Evolutionary conservation across 176 grass and related monocot species (phyloP).

Genomic region (Carex littledalei): DNA sequence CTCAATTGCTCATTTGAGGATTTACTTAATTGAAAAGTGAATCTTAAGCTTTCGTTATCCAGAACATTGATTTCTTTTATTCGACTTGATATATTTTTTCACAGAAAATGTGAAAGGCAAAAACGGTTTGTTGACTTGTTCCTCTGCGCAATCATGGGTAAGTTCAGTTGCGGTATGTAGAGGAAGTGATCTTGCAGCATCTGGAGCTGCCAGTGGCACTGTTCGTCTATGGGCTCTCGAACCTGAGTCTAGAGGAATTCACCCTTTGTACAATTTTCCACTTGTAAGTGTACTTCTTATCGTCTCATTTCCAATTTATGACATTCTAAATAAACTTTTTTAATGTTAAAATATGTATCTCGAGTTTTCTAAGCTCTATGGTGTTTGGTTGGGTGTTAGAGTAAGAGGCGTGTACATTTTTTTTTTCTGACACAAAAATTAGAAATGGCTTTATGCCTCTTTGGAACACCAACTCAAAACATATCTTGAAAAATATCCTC

Average conservation of each 20-base stretch:
- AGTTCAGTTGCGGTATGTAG: slow-evolving; percentile 60
- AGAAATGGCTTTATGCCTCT: not conserved
- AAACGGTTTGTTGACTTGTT: slow-evolving; percentile 14
- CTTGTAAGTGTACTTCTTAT: slow-evolving; percentile 39
- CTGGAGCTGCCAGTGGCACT: slow-evolving; percentile 69
- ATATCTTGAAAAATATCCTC: not conserved
- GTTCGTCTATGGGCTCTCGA: slow-evolving; percentile 68
- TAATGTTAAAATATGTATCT: not conserved
- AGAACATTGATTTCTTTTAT: not conserved
- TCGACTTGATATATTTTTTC: not conserved
- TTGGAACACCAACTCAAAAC: not conserved
- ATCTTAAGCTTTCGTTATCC: not conserved
- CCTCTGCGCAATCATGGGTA: slow-evolving; percentile 64
- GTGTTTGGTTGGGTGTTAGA: not conserved
- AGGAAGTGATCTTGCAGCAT: slow-evolving; percentile 80
- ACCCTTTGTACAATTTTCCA: slow-evolving; percentile 42
- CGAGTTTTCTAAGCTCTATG: not conserved
- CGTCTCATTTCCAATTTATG: not conserved
- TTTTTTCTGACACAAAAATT: not conserved
- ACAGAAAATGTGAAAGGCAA: slow-evolving; percentile 48
- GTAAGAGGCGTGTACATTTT: not conserved
- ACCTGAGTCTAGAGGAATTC: slow-evolving; percentile 61
- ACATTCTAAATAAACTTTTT: not conserved
- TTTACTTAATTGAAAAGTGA: not conserved
- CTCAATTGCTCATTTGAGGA: not conserved